Conservation (phyloP, 768 basidiomycete species). For the Leucocoprinus sp. region DNA sequence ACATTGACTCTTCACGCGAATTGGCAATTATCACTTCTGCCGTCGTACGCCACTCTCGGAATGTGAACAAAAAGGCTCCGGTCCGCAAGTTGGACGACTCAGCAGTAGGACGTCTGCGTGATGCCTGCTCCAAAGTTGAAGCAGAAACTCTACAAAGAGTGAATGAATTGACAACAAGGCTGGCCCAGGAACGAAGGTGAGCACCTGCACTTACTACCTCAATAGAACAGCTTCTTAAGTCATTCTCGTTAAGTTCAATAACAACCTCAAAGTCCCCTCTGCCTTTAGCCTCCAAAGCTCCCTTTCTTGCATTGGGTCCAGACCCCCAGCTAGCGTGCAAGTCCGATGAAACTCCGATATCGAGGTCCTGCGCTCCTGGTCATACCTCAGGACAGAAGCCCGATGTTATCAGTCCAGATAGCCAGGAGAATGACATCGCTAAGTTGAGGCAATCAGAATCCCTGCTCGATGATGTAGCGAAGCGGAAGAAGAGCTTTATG, state of each 20-base stretch:
- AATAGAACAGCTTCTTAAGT: neutral
- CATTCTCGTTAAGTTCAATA: neutral
- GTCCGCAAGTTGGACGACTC: slow-evolving; percentile 26
- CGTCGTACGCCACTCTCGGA: slow-evolving; percentile 57
- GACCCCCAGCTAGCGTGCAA: neutral
- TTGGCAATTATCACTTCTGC: slow-evolving; percentile 70
- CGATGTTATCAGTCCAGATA: neutral
- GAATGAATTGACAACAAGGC: slow-evolving; percentile 44
- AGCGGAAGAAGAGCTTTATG: slow-evolving; percentile 33
- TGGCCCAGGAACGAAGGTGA: slow-evolving; percentile 18
- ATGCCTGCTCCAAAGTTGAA: slow-evolving; percentile 62
- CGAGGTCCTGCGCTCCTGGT: neutral
- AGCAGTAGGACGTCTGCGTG: slow-evolving; percentile 47
- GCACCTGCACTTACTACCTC: slow-evolving; percentile 14
- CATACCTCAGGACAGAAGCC: neutral
- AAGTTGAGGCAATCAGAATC: slow-evolving; percentile 14
- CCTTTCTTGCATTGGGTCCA: neutral
- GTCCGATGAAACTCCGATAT: neutral
- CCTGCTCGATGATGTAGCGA: slow-evolving; percentile 27
- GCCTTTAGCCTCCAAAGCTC: neutral
- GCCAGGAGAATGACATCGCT: slow-evolving; percentile 1
- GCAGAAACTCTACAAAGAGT: slow-evolving; percentile 60
- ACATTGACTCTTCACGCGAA: slow-evolving; percentile 72
- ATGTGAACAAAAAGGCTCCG: slow-evolving; percentile 25
- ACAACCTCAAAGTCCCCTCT: neutral